phyloP scores from a whole-genome alignment of 2,329 filamentous ascomycete species.

The Fusarium gaditjirri region DNA sequence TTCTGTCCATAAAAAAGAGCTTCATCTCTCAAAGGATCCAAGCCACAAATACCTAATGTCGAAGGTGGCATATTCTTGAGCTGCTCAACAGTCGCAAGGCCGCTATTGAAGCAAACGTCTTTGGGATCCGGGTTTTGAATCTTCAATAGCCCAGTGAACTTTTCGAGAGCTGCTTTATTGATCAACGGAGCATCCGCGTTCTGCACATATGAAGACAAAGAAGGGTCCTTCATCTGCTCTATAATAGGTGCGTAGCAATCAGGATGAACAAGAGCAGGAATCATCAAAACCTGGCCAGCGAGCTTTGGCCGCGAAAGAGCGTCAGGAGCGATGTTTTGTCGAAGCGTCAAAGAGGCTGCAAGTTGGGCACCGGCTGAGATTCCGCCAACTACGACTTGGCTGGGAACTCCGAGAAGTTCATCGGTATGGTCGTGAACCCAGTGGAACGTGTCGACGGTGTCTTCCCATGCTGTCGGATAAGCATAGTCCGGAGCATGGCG shows the following conservation, averaged over 20 bases:
- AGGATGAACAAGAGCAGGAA: constrained; percentile 54
- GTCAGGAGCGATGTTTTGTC: constrained; percentile 49
- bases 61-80: constrained; percentile 57
- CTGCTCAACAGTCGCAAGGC: constrained; percentile 40
- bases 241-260: constrained; percentile 45
- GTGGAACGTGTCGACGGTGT: constrained; percentile 63
- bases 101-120: constrained; percentile 54
- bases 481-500: constrained; percentile 65
- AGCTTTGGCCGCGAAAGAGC: constrained; percentile 45
- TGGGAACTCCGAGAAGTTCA: neutral
- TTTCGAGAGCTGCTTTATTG: constrained; percentile 37
- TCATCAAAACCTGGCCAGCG: constrained; percentile 63
- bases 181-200: constrained; percentile 57
- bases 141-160: constrained; percentile 45
- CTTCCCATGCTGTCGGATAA: constrained; percentile 64
- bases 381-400: constrained; percentile 57
- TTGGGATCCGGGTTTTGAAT: constrained; percentile 29
- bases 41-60: constrained; percentile 57
- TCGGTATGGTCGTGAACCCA: constrained; percentile 58
- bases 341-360: constrained; percentile 52
- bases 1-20: constrained; percentile 57
- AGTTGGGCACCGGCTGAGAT: constrained; percentile 60
- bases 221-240: constrained; percentile 50
- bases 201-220: constrained; percentile 57
- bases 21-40: constrained; percentile 61